Evolutionary conservation across 768 basidiomycete species (phyloP), one percentile per base, ranked within the genome.

Genomic region (Termitomyces sp.): DNA sequence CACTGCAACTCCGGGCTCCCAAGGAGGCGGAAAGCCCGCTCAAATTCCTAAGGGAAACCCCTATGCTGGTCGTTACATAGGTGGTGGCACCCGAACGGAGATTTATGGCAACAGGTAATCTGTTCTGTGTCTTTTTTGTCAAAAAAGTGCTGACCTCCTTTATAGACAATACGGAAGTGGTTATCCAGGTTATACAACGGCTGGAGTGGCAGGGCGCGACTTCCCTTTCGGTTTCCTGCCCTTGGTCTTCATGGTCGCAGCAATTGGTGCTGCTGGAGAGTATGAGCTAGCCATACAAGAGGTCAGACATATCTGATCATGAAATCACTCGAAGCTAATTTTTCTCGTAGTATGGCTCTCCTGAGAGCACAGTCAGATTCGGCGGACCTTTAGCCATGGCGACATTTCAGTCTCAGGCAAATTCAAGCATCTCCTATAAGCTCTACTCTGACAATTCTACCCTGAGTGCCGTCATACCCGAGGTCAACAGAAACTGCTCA

Each of bases 211-310:
- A 3, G 74, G 74, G 0, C 70, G 76, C 1, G 75, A 74, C 1
- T 83, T 84, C 63, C 83, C 82, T 2, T 84, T 82, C 45, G 73
- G 72, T 65, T 84, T 76, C 69, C 83, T 81, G 80, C 83, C 83
- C 0, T 26, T 85, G 14, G 71, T 78, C 2, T 84, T 52, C 33
- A 10, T 26, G 3, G 5, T 33, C n/a, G 34, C n/a, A 7, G 50
- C 22, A 4, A 26, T 16, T 7, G 14, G 16, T 7, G n/a, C n/a
- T 9, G 7, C 3, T 22, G 34, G 37, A 18, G 20, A 40, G 3
- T 40, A 40, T 37, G 14, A 37, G 20, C 22, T 44, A 9, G 43
- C 20, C 4, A 7, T 44, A 22, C 43, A 33, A 22, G 30, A 50
- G 33, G 20, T 50, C 33, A 32, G 48, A 20, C 30, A 5, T 36